Evolutionary conservation across 441 rosid species (phyloP).

Genomic region (Rhodomyrtus psidioides): DNA sequence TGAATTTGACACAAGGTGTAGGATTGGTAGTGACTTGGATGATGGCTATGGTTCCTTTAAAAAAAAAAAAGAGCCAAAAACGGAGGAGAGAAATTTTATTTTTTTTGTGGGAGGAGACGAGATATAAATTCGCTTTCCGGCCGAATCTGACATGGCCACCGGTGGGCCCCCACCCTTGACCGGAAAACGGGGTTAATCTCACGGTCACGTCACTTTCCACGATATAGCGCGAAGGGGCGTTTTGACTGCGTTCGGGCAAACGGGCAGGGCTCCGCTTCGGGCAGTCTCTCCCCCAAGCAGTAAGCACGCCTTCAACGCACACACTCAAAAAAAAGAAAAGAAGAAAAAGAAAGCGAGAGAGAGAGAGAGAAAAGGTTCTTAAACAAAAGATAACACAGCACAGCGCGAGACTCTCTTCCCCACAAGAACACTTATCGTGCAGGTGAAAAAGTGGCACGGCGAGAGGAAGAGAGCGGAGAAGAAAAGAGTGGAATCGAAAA

Average conservation of each 20-base stretch:
- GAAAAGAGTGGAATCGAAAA: slow-evolving; percentile 15
- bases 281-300: neutral
- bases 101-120: neutral
- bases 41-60: neutral
- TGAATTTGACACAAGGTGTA: too few species aligned
- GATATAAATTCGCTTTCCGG: neutral
- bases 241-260: slow-evolving; percentile 57
- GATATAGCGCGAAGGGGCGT: slow-evolving; percentile 23
- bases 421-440: slow-evolving; percentile 6
- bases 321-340: neutral
- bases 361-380: neutral
- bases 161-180: slow-evolving; percentile 17
- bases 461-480: neutral
- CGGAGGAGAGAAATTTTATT: neutral
- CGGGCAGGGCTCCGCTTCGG: slow-evolving; percentile 36
- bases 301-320: neutral
- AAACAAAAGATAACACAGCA: neutral
- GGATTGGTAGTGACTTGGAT: neutral
- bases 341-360: neutral
- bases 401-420: neutral
- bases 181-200: slow-evolving; percentile 6
- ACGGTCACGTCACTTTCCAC: slow-evolving; percentile 41
- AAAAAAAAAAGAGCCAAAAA: neutral
- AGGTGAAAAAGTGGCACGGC: neutral
- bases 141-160: slow-evolving; percentile 23